These are phyloP conservation scores for barley (Hordeum vulgare) DNA, from an alignment of 176 grass and related monocot genomes.

Conservation along the genomic window DNA sequence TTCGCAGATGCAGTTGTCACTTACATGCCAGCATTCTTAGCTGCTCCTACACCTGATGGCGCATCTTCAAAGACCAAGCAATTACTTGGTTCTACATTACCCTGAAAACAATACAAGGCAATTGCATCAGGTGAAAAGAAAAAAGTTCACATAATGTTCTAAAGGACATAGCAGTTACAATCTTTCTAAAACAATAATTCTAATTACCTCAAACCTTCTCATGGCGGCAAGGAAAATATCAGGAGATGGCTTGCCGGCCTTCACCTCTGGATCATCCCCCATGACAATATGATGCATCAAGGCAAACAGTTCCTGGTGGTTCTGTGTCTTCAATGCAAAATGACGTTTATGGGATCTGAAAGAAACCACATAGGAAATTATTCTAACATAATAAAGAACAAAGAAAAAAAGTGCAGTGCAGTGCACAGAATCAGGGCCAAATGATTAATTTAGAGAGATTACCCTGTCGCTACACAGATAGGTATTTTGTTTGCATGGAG, in stretches of 20 bases:
- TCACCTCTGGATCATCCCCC: constrained; percentile 88
- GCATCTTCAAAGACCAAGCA: constrained; percentile 96
- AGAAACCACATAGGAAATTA: background rate
- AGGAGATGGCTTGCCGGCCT: constrained; percentile 84
- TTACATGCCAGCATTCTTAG: constrained; percentile 91
- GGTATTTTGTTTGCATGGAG: constrained; percentile 65
- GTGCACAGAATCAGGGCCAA: background rate
- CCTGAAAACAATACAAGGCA: constrained; percentile 31
- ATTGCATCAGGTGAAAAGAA: constrained; percentile 11
- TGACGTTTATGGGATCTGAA: constrained; percentile 77
- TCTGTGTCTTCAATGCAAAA: constrained; percentile 84
- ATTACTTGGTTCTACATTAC: constrained; percentile 46
- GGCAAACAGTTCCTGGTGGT: constrained; percentile 72
- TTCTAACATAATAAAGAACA: background rate
- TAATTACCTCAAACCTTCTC: constrained; percentile 71
- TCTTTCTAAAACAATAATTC: background rate
- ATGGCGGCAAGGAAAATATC: constrained; percentile 88
- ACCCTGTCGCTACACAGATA: constrained; percentile 86
- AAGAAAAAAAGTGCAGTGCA: background rate
- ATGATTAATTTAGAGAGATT: constrained; percentile 10
- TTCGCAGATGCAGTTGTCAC: background rate
- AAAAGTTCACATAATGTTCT: background rate
- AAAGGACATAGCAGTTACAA: background rate
- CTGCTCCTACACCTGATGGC: constrained; percentile 80
- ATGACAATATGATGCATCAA: constrained; percentile 87